These are phyloP conservation scores for Aspergillus fumigatiaffinis DNA, from an alignment of 2,329 filamentous ascomycete species.

Conservation along the genomic window DNA sequence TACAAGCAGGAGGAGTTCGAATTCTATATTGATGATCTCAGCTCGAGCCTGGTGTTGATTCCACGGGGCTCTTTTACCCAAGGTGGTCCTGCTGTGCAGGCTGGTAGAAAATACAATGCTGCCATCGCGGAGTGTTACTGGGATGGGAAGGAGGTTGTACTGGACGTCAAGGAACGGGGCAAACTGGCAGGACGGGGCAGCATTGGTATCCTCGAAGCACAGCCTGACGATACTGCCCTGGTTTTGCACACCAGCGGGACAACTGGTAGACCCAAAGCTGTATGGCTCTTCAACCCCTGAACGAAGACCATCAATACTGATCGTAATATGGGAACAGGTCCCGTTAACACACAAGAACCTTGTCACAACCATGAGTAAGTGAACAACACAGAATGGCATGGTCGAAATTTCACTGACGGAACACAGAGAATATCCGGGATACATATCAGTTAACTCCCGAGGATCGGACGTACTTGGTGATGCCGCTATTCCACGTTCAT, in stretches of 20 bases:
- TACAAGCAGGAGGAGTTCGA: constrained; percentile 91
- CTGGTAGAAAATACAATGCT: constrained; percentile 72
- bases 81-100: constrained; percentile 67
- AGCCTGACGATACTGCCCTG: constrained; percentile 75
- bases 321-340: constrained; percentile 44
- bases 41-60: constrained; percentile 72
- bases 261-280: constrained; percentile 79
- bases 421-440: constrained; percentile 65
- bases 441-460: constrained; percentile 68
- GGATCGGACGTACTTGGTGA: constrained; percentile 80
- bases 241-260: constrained; percentile 83
- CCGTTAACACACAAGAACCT: constrained; percentile 79
- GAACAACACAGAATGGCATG: not conserved
- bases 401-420: constrained; percentile 3
- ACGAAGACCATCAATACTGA: not conserved
- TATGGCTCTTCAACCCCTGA: constrained; percentile 34
- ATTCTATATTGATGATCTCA: constrained; percentile 86
- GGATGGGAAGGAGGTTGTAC: constrained; percentile 64
- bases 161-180: constrained; percentile 74
- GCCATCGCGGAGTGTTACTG: constrained; percentile 87
- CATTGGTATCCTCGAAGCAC: constrained; percentile 50
- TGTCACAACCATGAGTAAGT: constrained; percentile 70
- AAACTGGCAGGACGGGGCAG: constrained; percentile 55
- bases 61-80: constrained; percentile 65
- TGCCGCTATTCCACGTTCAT: constrained; percentile 89